Percentiles rank a stretch among this genome's conserved stretches.
These are phyloP conservation scores for Knufia fluminis DNA, from an alignment of 2,329 filamentous ascomycete species.

Conservation along the genomic window DNA sequence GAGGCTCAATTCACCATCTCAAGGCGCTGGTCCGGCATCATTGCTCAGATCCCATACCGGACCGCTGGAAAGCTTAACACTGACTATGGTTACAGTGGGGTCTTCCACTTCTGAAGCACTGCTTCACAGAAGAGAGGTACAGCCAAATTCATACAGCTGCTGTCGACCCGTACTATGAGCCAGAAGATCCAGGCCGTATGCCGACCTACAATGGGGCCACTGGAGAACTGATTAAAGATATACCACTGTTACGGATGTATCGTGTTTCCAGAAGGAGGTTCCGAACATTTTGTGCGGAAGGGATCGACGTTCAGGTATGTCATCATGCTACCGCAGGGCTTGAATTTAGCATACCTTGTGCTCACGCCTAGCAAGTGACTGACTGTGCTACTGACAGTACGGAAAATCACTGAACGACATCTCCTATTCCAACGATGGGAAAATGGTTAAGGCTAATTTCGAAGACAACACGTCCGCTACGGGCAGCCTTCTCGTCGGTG, in stretches of 20 bases:
- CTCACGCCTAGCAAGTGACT: background rate
- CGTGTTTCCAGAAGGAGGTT: slow-evolving; percentile 25
- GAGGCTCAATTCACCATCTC: no score
- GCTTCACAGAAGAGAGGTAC: slow-evolving; percentile 24
- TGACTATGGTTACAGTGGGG: slow-evolving; percentile 20
- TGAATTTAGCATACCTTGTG: background rate
- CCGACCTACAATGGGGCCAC: slow-evolving; percentile 24
- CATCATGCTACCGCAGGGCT: background rate
- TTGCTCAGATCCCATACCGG: no score
- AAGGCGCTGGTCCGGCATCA: no score
- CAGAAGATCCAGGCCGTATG: slow-evolving; percentile 19
- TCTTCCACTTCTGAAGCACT: slow-evolving; percentile 17
- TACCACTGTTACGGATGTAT: slow-evolving; percentile 24
- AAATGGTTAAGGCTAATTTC: slow-evolving; percentile 18
- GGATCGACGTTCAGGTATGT: slow-evolving; percentile 18
- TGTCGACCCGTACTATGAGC: slow-evolving; percentile 25
- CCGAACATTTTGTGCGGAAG: slow-evolving; percentile 21
- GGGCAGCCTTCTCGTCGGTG: slow-evolving; percentile 22
- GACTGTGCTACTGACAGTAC: slow-evolving; percentile 13
- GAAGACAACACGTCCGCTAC: slow-evolving; percentile 17
- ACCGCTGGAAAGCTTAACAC: background rate
- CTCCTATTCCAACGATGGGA: slow-evolving; percentile 17
- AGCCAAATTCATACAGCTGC: slow-evolving; percentile 23
- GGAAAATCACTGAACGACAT: slow-evolving; percentile 17
- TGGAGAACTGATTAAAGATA: slow-evolving; percentile 21